phyloP scores from a whole-genome alignment of 2,329 filamentous ascomycete species.

The Xylaria sp. region DNA sequence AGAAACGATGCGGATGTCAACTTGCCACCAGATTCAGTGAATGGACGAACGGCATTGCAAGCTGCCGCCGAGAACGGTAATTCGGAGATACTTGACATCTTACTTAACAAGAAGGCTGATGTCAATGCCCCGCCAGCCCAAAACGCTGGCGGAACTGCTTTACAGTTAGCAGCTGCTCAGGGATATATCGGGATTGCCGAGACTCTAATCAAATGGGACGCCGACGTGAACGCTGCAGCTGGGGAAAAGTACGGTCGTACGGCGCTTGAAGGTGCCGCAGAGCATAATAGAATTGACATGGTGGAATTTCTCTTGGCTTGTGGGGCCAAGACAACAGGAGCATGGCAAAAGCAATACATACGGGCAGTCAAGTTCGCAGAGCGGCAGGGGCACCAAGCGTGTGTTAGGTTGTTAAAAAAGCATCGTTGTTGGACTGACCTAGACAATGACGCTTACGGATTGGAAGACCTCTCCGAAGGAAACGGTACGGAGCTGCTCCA shows the following conservation, averaged over 20 bases:
- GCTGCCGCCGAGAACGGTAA: neutral
- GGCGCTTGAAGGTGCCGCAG: constrained; percentile 19
- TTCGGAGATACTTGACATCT: neutral
- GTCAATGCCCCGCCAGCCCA: neutral
- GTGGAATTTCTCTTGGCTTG: constrained; percentile 16
- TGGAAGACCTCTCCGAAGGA: neutral
- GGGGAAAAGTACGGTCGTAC: neutral
- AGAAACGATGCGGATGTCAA: neutral
- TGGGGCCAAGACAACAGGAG: constrained; percentile 4
- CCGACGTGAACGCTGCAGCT: neutral
- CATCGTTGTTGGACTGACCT: neutral
- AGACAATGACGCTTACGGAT: neutral
- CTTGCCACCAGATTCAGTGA: neutral
- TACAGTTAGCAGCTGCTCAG: neutral
- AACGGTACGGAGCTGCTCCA: no score
- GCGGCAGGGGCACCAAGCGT: neutral
- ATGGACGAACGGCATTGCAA: neutral
- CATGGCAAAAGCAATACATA: constrained; percentile 2
- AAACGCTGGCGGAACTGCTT: neutral
- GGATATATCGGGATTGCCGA: neutral
- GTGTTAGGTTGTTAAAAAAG: neutral
- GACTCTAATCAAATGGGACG: neutral
- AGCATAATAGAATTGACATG: constrained; percentile 18
- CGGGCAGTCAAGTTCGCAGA: constrained; percentile 1
- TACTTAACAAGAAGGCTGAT: neutral